Conservation (phyloP, 2,329 filamentous ascomycete genomes). For the Fusarium piperis region DNA sequence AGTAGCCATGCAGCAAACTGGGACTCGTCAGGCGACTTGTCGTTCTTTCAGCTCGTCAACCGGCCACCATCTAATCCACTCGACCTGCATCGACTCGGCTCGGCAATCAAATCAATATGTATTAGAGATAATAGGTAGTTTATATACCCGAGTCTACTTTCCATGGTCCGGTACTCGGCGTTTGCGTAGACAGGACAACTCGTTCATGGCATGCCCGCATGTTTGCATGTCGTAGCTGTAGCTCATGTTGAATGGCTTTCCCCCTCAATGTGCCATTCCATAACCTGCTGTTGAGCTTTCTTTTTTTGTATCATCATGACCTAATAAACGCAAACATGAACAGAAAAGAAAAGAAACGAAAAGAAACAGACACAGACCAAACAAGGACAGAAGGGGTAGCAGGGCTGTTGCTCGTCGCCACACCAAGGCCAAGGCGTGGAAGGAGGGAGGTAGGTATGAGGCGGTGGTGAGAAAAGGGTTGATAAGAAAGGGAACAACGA, state of each 20-base stretch:
- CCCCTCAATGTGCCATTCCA: constrained; percentile 36
- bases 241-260: constrained; percentile 50
- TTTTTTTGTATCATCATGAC: constrained; percentile 31
- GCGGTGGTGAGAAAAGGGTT: neutral
- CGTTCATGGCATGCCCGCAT: constrained; percentile 12
- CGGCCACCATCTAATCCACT: neutral
- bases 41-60: neutral
- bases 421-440: neutral
- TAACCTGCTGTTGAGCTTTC: constrained; percentile 38
- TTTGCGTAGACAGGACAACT: constrained; percentile 14
- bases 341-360: constrained; percentile 1
- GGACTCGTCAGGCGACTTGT: neutral
- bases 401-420: neutral
- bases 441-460: neutral
- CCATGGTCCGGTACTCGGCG: constrained; percentile 12
- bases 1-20: neutral
- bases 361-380: neutral
- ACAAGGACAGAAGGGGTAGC: neutral
- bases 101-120: neutral
- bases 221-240: constrained; percentile 33
- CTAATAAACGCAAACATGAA: constrained; percentile 20
- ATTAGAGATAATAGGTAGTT: neutral
- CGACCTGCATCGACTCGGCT: neutral
- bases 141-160: constrained; percentile 1
- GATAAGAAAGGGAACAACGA: constrained; percentile 17